Conservation (phyloP, 2,329 filamentous ascomycete species). For the Helicocarpus griseus region DNA sequence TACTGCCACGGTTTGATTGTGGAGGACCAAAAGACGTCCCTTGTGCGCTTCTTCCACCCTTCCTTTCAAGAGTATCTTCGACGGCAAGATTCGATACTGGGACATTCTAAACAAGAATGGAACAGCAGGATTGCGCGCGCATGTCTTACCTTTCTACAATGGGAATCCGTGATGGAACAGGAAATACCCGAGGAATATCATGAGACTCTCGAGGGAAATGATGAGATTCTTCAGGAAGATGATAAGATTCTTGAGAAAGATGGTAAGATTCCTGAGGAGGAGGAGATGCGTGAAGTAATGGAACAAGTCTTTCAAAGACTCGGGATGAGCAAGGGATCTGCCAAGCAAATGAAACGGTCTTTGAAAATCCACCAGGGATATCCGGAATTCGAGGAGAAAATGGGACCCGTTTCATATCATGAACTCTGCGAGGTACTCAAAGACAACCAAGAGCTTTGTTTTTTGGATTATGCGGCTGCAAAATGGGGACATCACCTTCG, state of each 20-base stretch:
- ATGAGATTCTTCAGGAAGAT: too few species aligned
- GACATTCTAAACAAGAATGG: neutral
- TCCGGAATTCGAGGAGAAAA: too few species aligned
- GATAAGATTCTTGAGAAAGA: too few species aligned
- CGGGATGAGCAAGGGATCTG: too few species aligned
- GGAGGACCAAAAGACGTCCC: neutral
- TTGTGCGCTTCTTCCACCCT: neutral
- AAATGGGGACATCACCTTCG: neutral
- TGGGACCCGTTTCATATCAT: too few species aligned
- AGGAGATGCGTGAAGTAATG: too few species aligned
- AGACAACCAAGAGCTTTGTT: too few species aligned
- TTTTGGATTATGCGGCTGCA: neutral
- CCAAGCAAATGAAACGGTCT: too few species aligned
- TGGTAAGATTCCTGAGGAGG: too few species aligned
- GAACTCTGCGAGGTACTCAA: neutral
- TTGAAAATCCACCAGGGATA: too few species aligned
- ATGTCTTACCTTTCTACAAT: neutral
- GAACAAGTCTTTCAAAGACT: too few species aligned
- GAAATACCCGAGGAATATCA: neutral
- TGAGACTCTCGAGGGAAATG: neutral
- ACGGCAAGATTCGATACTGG: neutral
- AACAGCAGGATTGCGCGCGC: neutral
- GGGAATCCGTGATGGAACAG: neutral
- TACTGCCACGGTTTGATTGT: neutral
- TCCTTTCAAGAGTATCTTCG: neutral